Evolutionary conservation across 73 alveolate genomes (phyloP), one percentile per base, ranked within the genome.

Genomic region (Paramecium octaurelia): DNA sequence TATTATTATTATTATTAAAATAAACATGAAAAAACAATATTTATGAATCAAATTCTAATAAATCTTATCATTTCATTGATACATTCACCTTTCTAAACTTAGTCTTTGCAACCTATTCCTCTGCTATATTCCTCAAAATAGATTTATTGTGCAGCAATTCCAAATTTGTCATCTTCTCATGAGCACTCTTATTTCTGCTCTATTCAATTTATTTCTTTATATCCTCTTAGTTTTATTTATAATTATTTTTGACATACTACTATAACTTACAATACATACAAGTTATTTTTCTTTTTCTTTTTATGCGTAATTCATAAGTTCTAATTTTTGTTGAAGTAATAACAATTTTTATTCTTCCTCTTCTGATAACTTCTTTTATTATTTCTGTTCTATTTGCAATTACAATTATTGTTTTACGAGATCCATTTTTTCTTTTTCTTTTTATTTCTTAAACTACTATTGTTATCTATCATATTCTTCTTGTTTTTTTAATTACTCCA

Each of bases 81-180:
- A 64, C 46, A 34, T 64, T 64, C 46, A 64, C 84, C 35, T 75
- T 75, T 14, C 60, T 75, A 75, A 75, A 38, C 40, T 35, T 75
- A 12, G 88, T 42, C 9, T 36, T 42, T 9, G n/a, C 60, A 38
- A 75, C 34, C 14, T 35, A 34, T 29, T 75, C 88, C 14, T 75
- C 14, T 12, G 88, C 88, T 9, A 80, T 80, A 24, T 80, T 44
- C 16, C 23, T 43, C 8, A 80, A 80, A n/a, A 80, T 8, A 20
- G 44, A 24, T 46, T 80, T 80, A 80, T 80, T 80, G 2, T 80
- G 76, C 35, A 80, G 44, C 46, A 80, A 44, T 80, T 80, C 91
- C 31, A 46, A 1, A 20, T 23, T 64, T 43, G 91, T 43, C 91
- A 80, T 80, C 21, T 80, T 80, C 18, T 80, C 91, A 80, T 80